Conservation (phyloP, 1,284 basidiomycete species). For the Malassezia obtusa region DNA sequence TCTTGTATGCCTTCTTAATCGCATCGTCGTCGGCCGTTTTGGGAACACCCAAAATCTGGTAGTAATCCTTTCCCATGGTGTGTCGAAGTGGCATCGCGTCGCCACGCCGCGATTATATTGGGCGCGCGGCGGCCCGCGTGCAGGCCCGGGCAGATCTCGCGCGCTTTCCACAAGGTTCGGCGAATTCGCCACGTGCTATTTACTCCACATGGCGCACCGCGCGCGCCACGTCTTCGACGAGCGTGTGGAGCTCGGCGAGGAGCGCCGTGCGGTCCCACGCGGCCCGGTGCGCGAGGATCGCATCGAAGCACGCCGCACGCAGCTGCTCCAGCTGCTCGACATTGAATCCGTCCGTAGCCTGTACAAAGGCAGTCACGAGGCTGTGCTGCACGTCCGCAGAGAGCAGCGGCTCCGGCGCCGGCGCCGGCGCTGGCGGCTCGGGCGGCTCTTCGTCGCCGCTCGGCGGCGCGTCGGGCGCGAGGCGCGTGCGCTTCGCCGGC, state of each 20-base stretch:
- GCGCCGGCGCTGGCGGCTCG: neutral
- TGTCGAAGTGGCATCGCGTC: neutral
- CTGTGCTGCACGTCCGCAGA: conserved; percentile 5
- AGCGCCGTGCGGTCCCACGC: conserved; percentile 73
- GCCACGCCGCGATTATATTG: neutral
- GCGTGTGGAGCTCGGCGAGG: conserved; percentile 46
- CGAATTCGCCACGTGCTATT: neutral
- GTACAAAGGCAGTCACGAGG: conserved; percentile 20
- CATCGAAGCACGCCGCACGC: conserved; percentile 68
- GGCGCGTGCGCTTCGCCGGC: neutral
- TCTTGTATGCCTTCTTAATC: conserved; percentile 45
- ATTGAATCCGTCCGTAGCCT: conserved; percentile 22
- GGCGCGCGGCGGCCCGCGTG: neutral
- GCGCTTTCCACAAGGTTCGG: conserved; percentile 17
- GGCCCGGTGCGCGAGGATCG: conserved; percentile 66
- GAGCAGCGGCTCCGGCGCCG: conserved; percentile 1
- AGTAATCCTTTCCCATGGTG: conserved; percentile 46
- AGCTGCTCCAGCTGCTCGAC: conserved; percentile 88
- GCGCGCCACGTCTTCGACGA: conserved; percentile 7
- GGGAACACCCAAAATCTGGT: conserved; percentile 42
- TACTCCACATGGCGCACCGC: neutral
- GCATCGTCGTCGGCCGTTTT: conserved; percentile 42
- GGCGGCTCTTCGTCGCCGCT: neutral
- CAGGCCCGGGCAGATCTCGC: neutral
- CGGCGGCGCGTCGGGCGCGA: neutral